Base-by-base conservation (phyloP, 371 early-diverging fungal species). In the Basidiobolus meristosporus region DNA sequence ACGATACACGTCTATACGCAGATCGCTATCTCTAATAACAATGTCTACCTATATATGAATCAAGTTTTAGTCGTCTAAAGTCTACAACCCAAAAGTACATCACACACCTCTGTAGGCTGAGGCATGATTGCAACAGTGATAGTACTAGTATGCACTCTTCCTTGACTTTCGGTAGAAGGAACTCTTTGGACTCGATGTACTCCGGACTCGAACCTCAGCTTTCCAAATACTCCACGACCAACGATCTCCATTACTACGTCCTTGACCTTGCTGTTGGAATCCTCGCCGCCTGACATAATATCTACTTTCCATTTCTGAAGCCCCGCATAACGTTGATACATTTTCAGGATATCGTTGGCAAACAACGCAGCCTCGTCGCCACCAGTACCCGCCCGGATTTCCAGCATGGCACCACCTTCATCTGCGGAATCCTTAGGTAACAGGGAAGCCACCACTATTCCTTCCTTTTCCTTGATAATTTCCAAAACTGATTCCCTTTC, bases 351-450 rank as follows among this genome's bases (percentile, higher is more conserved):
- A 26, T 87, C 83, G 1, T 62, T 68, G 0, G 73, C 65, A 51
- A 87, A 87, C 40, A 87, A 45, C 3, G 80, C 68, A 0, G 86
- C 84, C 47, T 87, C 88, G 57, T 78, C 77, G 3, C 88, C 88
- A 11, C 88, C 88, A 2, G 88, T 77, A 38, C 75, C 75, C 1
- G 88, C 69, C 1, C 88, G 60, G 22, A 87, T 71, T 58, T 87
- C 88, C 31, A 87, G 48, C 16, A 87, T 70, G 1, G 79, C 85
- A 37, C 63, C 67, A 12, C 68, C 80, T 40, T 70, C 64, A 43
- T 86, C 87, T 1, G 70, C 73, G 1, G 52, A 12, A 48, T 77
- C 77, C 28, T 63, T 69, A 0, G 77, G 76, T 7, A 74, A 54
- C 46, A 79, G 49, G 9, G 59, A 53, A 9, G 50, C 36, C 14